Percentiles rank a stretch among this genome's conserved stretches.
Conservation (phyloP, 345 rosid genomes). For the Trapa incisa region DNA sequence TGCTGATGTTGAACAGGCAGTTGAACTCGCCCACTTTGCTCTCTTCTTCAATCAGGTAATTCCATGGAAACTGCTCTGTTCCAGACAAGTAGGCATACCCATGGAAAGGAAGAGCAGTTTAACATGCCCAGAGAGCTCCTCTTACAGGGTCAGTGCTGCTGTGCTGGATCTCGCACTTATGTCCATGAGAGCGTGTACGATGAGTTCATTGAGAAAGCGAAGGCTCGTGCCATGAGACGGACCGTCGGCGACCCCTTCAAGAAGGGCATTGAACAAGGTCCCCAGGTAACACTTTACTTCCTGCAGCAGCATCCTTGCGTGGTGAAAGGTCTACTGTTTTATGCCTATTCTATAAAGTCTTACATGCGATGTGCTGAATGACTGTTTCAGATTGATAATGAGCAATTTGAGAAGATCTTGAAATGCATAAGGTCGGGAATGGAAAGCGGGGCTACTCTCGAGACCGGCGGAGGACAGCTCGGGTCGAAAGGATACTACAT, state of each 20-base stretch:
- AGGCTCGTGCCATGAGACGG: slow-evolving; percentile 55
- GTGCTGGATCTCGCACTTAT: slow-evolving; percentile 91
- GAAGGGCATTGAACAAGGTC: slow-evolving; percentile 79
- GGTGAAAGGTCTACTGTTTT: no score
- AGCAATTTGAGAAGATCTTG: slow-evolving; percentile 62
- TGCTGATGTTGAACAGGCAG: slow-evolving; percentile 53
- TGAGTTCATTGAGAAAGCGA: slow-evolving; percentile 80
- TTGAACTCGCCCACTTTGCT: slow-evolving; percentile 43
- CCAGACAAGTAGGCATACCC: not conserved
- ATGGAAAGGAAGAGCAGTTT: slow-evolving; percentile 1
- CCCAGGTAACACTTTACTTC: slow-evolving; percentile 49
- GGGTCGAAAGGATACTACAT: slow-evolving; percentile 72
- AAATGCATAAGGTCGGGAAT: slow-evolving; percentile 59
- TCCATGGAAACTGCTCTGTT: slow-evolving; percentile 3
- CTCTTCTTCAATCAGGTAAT: slow-evolving; percentile 10
- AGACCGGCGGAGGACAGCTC: slow-evolving; percentile 67
- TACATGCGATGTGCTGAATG: not conserved
- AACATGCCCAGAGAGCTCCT: not conserved
- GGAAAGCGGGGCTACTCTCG: slow-evolving; percentile 78
- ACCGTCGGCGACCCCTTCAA: slow-evolving; percentile 86
- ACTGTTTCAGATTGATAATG: slow-evolving; percentile 44
- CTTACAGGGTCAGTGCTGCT: slow-evolving; percentile 84
- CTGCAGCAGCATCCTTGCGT: not conserved
- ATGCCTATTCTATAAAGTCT: not conserved
- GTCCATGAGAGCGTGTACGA: slow-evolving; percentile 78